Evolutionary conservation across 371 early-diverging fungal species (phyloP), one percentile per base, ranked within the genome.

Genomic region (Smittium culicis): DNA sequence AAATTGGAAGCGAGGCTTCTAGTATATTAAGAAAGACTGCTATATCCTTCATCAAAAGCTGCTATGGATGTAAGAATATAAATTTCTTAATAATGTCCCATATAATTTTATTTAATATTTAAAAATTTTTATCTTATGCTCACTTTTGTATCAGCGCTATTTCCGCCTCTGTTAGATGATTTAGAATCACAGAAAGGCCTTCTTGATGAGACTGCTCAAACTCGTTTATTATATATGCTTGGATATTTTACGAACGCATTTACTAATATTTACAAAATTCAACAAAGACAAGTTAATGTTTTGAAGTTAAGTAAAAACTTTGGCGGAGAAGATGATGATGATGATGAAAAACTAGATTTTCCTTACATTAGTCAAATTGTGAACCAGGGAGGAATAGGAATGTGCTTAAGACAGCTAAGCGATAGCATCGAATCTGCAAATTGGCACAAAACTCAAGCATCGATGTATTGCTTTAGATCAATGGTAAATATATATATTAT

Each of bases 401-500:
- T 64, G 54, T 45, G 35, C 35, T 64, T 64, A 54, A 64, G 65
- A 28, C 65, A 64, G 54, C 34, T 64, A 20, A 64, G 65, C 28
- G 33, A 64, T 64, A 45, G 35, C 1, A 11, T 64, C 20, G 65
- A 64, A 5, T 35, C 65, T 24, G 34, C 29, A 35, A 64, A 64
- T 45, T 64, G 32, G 35, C 34, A 24, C 24, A 3, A 45, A n/a
- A 35, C 35, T 29, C 65, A 64, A 35, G 34, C 65, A 11, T 29
- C 65, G 17, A 64, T 64, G 65, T 64, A 64, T 27, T 35, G 65
- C 65, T 64, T 64, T 45, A 64, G 65, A 28, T 64, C 65, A 27
- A 64, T 64, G 17, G 29, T 64, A 45, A 11, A n/a, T n/a, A n/a
- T n/a, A n/a, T n/a, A n/a, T n/a, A n/a, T n/a, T n/a, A n/a, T n/a